phyloP scores from a whole-genome alignment of 306 rosid species.

The Quercus gilva region DNA sequence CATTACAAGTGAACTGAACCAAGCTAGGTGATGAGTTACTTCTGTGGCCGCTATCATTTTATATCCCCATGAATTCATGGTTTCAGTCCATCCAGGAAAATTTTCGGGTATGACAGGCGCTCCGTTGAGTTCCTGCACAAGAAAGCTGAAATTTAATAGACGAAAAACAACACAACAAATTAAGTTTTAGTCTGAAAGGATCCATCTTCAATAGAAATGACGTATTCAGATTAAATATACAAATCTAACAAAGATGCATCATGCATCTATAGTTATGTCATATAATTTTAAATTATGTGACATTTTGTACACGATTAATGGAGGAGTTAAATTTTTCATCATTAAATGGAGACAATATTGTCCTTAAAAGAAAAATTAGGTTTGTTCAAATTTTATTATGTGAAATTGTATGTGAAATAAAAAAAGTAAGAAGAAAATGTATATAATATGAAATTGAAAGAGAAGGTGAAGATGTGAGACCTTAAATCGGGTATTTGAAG shows the following conservation, averaged over 20 bases:
- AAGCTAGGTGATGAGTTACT: slow-evolving; percentile 30
- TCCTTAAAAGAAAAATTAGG: too few relatives aligned
- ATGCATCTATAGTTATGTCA: too few relatives aligned
- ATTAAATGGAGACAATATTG: too few relatives aligned
- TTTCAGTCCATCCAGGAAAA: slow-evolving; percentile 83
- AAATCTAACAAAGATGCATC: too few relatives aligned
- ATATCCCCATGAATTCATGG: slow-evolving; percentile 94
- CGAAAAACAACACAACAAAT: too few relatives aligned
- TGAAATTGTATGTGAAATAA: too few relatives aligned
- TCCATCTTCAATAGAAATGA: too few relatives aligned
- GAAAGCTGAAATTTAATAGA: background rate
- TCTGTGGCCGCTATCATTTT: slow-evolving; percentile 85
- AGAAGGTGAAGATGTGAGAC: slow-evolving; percentile 28
- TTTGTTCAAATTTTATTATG: background rate
- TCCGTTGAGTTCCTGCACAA: slow-evolving; percentile 77
- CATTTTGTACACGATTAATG: too few relatives aligned
- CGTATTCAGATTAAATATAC: too few relatives aligned
- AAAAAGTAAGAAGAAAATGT: slow-evolving; percentile 5
- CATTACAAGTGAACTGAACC: background rate
- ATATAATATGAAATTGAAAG: background rate
- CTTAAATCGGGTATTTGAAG: slow-evolving; percentile 70
- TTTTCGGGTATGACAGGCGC: slow-evolving; percentile 91
- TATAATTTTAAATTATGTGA: too few relatives aligned
- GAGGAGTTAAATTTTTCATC: too few relatives aligned
- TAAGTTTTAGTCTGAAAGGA: too few relatives aligned